Base-by-base conservation (phyloP, 2,329 filamentous ascomycete species). In the Epichloe festucae region DNA sequence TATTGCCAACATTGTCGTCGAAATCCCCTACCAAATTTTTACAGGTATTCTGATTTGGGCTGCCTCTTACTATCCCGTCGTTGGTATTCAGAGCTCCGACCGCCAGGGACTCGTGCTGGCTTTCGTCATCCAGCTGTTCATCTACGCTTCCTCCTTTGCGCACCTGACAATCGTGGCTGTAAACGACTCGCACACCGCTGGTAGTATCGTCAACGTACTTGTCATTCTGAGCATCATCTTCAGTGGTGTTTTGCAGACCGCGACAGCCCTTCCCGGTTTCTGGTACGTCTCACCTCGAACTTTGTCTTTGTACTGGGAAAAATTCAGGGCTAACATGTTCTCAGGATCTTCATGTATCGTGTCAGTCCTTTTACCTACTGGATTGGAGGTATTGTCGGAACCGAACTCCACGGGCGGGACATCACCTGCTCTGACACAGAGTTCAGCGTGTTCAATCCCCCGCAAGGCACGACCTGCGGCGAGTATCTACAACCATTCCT, bases 111-210 rank as follows among this genome's bases (percentile, higher is more conserved):
- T 88, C 1, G 80, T 87, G 57, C 74, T 87, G 40, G 68, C 88
- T 5, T 78, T 83, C 58, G 73, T 76, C 57, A 73, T 83, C 53
- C 72, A 81, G 55, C 82, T 89, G 60, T 75, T 89, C 61, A 70
- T 89, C 56, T 89, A 84, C 65, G 79, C 83, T 47, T 81, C 77
- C 14, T 81, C 85, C 0, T 89, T 89, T 58, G 80, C 85, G 0
- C 80, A 87, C 59, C 81, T 89, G 78, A 77, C 81, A 38, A 86
- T 89, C 52, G 81, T 82, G 1, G 83, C 79, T 2, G 73, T 89
- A 40, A 81, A 81, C 0, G 75, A 85, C 52, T 82, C 84, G 1
- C 77, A 85, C 58, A 86, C 82, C 0, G 85, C 83, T 5, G 78
- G 76, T 5, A 79, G 77, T 46, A 64, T 87, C 17, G 80, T 79